phyloP scores from a whole-genome alignment of 148 eudicot species.

The Rhododendron mucronatum region DNA sequence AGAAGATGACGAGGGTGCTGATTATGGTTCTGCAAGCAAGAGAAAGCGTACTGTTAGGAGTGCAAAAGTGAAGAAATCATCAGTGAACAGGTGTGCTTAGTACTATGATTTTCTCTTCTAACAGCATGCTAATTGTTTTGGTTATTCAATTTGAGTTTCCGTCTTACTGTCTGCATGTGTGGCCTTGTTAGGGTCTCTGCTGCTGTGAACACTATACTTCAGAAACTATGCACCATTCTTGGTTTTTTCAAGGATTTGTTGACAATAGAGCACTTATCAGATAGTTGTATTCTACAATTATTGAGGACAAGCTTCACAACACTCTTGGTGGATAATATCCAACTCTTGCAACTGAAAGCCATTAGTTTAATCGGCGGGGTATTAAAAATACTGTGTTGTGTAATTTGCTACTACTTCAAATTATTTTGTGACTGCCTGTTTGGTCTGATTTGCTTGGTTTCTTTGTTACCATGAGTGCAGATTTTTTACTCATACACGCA shows the following conservation, averaged over 20 bases:
- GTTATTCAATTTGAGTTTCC: neutral
- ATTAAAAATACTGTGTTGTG: slow-evolving; percentile 14
- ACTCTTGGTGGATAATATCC: slow-evolving; percentile 84
- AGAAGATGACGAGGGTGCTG: slow-evolving; percentile 58
- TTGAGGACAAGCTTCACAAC: slow-evolving; percentile 81
- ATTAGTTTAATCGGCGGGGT: slow-evolving; percentile 87
- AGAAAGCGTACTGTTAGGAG: slow-evolving; percentile 64
- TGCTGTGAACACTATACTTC: slow-evolving; percentile 63
- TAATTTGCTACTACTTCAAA: neutral
- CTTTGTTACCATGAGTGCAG: slow-evolving; percentile 38
- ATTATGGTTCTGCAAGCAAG: slow-evolving; percentile 85
- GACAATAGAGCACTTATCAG: slow-evolving; percentile 78
- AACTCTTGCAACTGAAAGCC: slow-evolving; percentile 93
- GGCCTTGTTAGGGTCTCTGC: slow-evolving; percentile 56
- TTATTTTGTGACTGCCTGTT: slow-evolving; percentile 2
- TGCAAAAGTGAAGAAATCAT: slow-evolving; percentile 61
- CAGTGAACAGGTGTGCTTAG: slow-evolving; percentile 49
- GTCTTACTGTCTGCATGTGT: slow-evolving; percentile 13
- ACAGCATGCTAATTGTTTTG: neutral
- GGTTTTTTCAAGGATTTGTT: slow-evolving; percentile 70
- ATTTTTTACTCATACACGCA: slow-evolving; percentile 71
- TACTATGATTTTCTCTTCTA: slow-evolving; percentile 4
- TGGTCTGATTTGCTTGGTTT: slow-evolving; percentile 10
- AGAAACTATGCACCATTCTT: slow-evolving; percentile 86
- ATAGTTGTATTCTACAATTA: slow-evolving; percentile 92